Percentiles rank a stretch among this genome's conserved stretches.
Conservation (phyloP, 495 filamentous ascomycete species). For the Letharia lupina region DNA sequence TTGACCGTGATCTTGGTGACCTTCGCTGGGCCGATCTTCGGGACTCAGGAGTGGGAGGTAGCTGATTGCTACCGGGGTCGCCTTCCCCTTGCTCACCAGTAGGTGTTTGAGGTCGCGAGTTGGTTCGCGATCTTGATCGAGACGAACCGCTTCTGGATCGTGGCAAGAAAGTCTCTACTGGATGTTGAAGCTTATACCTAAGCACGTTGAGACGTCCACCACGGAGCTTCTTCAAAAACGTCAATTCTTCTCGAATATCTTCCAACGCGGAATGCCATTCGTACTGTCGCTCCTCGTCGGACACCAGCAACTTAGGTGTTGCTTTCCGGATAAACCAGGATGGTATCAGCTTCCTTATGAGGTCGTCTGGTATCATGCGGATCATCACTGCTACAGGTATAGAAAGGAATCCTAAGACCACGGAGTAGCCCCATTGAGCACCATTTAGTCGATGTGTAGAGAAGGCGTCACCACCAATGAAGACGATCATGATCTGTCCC, state of each 20-base stretch:
- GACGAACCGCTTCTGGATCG: slow-evolving; percentile 55
- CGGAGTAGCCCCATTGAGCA: slow-evolving; percentile 64
- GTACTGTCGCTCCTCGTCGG: slow-evolving; percentile 65
- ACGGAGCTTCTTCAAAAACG: slow-evolving; percentile 60
- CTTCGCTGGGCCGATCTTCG: slow-evolving; percentile 45
- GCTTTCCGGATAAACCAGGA: slow-evolving; percentile 38
- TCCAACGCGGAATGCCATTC: slow-evolving; percentile 53
- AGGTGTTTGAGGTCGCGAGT: slow-evolving; percentile 55
- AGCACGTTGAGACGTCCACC: slow-evolving; percentile 85
- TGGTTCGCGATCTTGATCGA: slow-evolving; percentile 36
- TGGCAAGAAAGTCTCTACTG: slow-evolving; percentile 61
- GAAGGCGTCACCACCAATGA: slow-evolving; percentile 67
- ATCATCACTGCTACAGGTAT: slow-evolving; percentile 65
- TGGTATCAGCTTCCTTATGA: slow-evolving; percentile 48
- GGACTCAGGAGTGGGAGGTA: slow-evolving; percentile 62
- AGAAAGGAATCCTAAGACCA: slow-evolving; percentile 62
- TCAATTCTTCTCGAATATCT: slow-evolving; percentile 71
- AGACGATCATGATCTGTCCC: slow-evolving; percentile 71
- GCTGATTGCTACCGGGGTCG: slow-evolving; percentile 39
- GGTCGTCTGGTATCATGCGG: slow-evolving; percentile 64
- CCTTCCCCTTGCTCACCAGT: slow-evolving; percentile 45
- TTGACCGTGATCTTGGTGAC: slow-evolving; percentile 73
- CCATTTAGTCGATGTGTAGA: slow-evolving; percentile 52
- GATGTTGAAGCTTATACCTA: slow-evolving; percentile 75
- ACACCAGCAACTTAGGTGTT: slow-evolving; percentile 48